Evolutionary conservation across 202 grass and related monocot genomes (phyloP).

Genomic region (Miscanthus sacchariflorus): DNA sequence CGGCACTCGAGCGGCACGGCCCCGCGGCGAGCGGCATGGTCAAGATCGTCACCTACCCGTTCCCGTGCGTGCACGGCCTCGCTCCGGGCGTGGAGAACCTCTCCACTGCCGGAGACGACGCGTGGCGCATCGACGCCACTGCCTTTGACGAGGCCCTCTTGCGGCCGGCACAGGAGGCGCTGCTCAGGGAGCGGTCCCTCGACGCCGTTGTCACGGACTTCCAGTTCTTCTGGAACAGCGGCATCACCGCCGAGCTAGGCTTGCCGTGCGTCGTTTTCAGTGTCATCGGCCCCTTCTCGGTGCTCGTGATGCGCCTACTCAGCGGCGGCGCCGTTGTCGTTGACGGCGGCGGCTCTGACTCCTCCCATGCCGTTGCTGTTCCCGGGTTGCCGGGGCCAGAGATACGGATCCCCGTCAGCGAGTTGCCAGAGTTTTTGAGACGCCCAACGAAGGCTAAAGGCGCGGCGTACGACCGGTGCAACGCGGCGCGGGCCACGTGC

Average conservation of each 20-base stretch:
- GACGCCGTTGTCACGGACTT: slow-evolving; percentile 39
- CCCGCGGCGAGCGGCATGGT: not conserved
- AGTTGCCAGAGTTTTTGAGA: slow-evolving; percentile 45
- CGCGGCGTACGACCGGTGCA: not conserved
- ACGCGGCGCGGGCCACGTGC: not conserved
- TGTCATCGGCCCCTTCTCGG: not conserved
- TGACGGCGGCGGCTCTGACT: not conserved
- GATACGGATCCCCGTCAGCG: slow-evolving; percentile 24
- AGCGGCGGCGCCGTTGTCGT: not conserved
- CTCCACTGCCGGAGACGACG: slow-evolving; percentile 29
- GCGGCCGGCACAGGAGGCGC: slow-evolving; percentile 34
- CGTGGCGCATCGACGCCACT: slow-evolving; percentile 51
- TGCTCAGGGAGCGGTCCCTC: slow-evolving; percentile 31
- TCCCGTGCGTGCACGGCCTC: slow-evolving; percentile 57
- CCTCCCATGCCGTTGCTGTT: not conserved
- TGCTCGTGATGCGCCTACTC: not conserved
- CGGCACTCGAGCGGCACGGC: slow-evolving; percentile 10
- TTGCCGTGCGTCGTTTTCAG: not conserved
- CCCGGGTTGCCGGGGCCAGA: slow-evolving; percentile 1
- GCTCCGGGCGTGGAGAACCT: slow-evolving; percentile 56
- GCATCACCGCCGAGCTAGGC: not conserved
- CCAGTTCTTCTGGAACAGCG: slow-evolving; percentile 19
- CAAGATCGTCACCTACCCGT: slow-evolving; percentile 42
- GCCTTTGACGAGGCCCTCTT: slow-evolving; percentile 27
- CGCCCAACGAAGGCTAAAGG: not conserved